Base-by-base conservation (phyloP, 2,329 filamentous ascomycete genomes). In the Chaetomium sp. region DNA sequence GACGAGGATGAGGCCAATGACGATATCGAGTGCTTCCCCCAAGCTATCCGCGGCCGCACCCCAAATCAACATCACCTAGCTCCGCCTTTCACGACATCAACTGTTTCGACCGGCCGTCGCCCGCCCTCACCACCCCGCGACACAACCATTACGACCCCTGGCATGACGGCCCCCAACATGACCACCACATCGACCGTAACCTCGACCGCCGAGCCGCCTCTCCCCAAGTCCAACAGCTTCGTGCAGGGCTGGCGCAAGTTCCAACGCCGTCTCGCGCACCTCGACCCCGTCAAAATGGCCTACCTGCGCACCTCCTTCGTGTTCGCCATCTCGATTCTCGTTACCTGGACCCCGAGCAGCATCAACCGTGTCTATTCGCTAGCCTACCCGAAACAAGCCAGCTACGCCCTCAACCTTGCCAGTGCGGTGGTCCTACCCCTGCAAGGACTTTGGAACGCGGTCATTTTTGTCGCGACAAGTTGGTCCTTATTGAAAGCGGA, bases 381-480 rank as follows among this genome's bases (percentile, higher is more conserved):
- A 60, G 70, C 83, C 6, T 71, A 79, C 50, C 79, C 80, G 0
- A 66, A 75, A 10, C 63, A 72, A 7, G 75, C 77, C 35, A 79
- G 76, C 56, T 91, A 84, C 66, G 79, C 77, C 9, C 80, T 90
- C 50, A 86, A 88, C 66, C 78, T 89, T 50, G 79, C 82, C 1
- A 84, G 85, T 6, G 84, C 86, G 2, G 76, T 88, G 1, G 88
- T 91, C 0, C 75, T 92, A 4, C 88, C 89, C 0, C 74, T 90
- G 1, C 89, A 92, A 68, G 89, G 89, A 0, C 80, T 90, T 36
- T 91, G 88, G 87, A 92, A 92, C 66, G 80, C 84, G 35, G 72
- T 89, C 52, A 89, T 94, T 54, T 92, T 91, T 70, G 81, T 87
- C 57, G 79, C 80, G 5, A 88, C 87, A 1, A 88, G 77, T 60